Evolutionary conservation across 2,329 filamentous ascomycete genomes (phyloP), one percentile per base, ranked within the genome.

Genomic region (Alternaria ethzedia): DNA sequence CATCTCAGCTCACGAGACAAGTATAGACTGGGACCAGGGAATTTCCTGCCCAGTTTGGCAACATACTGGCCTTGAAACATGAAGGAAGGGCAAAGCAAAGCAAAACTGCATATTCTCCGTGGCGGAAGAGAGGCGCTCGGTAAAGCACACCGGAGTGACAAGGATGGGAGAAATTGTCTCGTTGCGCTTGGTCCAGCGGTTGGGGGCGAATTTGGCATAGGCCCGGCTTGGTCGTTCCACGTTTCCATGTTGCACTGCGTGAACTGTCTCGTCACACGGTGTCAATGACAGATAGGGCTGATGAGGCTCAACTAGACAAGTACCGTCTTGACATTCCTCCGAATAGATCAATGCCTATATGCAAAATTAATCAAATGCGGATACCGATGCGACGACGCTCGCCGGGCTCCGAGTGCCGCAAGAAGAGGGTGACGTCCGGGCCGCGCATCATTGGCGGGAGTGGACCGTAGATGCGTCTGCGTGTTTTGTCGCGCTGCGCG

Each of bases 361-460:
- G 55, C n/a, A 23, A 20, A 21, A 12, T 41, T 26, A 26, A 26
- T 45, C 21, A 13, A 46, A 52, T 58, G 47, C 41, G 54, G 47
- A 46, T 32, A 59, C 36, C 9, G 21, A n/a, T 36, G 54, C 54
- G 54, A 59, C 26, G 32, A 44, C 23, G 21, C 47, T 54, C 44
- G 60, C 50, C 50, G 56, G 54, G 55, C 44, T 55, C 60, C 44
- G 44, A 50, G 10, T 47, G 30, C 32, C 41, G 59, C 47, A 44
- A 20, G 26, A 17, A 58, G 15, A 44, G 25, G 20, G 57, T 56
- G 61, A 63, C 61, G 45, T 21, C 23, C 56, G 61, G 56, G 21
- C 50, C 56, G 61, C 45, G 41, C 44, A 50, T 54, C 47, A 63
- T 63, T 60, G 61, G 61, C 54, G 51, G 60, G 44, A n/a, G 21